Evolutionary conservation across 495 filamentous ascomycete species (phyloP).

Genomic region (Letharia columbiana): DNA sequence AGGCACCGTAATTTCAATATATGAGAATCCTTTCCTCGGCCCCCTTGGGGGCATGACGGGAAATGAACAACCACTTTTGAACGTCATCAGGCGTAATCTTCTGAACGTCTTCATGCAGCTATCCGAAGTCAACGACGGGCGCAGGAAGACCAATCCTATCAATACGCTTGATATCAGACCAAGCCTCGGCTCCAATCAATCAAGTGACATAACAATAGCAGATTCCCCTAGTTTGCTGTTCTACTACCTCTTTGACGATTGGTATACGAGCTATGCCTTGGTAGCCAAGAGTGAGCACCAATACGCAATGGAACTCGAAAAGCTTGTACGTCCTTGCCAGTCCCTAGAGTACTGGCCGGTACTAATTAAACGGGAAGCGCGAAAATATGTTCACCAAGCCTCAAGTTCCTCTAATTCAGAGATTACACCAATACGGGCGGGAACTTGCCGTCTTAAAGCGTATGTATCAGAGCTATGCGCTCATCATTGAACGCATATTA

Average conservation of each 20-base stretch:
- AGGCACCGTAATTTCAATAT: conserved; percentile 66
- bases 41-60: conserved; percentile 28
- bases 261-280: conserved; percentile 59
- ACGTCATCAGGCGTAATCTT: conserved; percentile 57
- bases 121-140: conserved; percentile 36
- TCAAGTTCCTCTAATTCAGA: conserved; percentile 54
- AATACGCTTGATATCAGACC: conserved; percentile 34
- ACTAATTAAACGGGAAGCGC: conserved; percentile 33
- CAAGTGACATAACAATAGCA: conserved; percentile 39
- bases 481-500: conserved; percentile 65
- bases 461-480: conserved; percentile 69
- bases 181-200: conserved; percentile 25
- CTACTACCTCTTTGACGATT: conserved; percentile 86
- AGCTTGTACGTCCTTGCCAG: conserved; percentile 40
- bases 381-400: conserved; percentile 51
- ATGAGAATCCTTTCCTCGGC: conserved; percentile 57
- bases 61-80: conserved; percentile 36
- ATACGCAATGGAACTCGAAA: conserved; percentile 49
- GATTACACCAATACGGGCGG: conserved; percentile 63
- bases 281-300: conserved; percentile 52
- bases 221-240: conserved; percentile 69
- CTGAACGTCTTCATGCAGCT: conserved; percentile 63
- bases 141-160: conserved; percentile 27
- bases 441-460: conserved; percentile 61
- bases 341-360: conserved; percentile 7